phyloP scores from a whole-genome alignment of 257 asterid genomes.

The Solanum medicagineum region DNA sequence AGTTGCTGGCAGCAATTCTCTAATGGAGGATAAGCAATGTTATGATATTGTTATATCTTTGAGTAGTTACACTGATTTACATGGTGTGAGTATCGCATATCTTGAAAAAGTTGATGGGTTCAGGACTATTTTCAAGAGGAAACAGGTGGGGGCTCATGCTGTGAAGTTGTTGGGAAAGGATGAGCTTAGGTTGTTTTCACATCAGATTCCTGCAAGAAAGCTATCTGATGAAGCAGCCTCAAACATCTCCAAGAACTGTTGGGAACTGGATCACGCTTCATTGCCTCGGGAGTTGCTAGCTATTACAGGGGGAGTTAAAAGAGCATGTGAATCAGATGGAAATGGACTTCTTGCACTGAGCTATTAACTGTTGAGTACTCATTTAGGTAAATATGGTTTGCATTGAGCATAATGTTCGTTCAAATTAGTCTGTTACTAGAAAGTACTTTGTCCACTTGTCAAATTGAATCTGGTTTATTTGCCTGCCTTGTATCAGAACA shows the following conservation, averaged over 20 bases:
- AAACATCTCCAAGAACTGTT: conserved; percentile 60
- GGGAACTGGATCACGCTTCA: conserved; percentile 86
- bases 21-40: conserved; percentile 12
- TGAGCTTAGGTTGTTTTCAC: conserved; percentile 47
- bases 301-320: not conserved
- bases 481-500: not conserved
- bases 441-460: not conserved
- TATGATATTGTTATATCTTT: conserved; percentile 44
- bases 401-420: not conserved
- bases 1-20: conserved; percentile 13
- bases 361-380: not conserved
- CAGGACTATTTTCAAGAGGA: conserved; percentile 62
- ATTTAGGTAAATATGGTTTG: not conserved
- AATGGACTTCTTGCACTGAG: not conserved
- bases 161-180: conserved; percentile 31
- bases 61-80: conserved; percentile 46
- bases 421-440: not conserved
- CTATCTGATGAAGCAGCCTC: conserved; percentile 58
- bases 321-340: not conserved
- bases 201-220: conserved; percentile 74
- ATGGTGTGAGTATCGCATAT: conserved; percentile 63
- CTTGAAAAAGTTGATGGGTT: conserved; percentile 67
- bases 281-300: conserved; percentile 31
- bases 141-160: conserved; percentile 49
- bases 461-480: not conserved